Evolutionary conservation across 2,329 filamentous ascomycete genomes (phyloP), one percentile per base, ranked within the genome.

Genomic region (Ophiosphaerella narmari): DNA sequence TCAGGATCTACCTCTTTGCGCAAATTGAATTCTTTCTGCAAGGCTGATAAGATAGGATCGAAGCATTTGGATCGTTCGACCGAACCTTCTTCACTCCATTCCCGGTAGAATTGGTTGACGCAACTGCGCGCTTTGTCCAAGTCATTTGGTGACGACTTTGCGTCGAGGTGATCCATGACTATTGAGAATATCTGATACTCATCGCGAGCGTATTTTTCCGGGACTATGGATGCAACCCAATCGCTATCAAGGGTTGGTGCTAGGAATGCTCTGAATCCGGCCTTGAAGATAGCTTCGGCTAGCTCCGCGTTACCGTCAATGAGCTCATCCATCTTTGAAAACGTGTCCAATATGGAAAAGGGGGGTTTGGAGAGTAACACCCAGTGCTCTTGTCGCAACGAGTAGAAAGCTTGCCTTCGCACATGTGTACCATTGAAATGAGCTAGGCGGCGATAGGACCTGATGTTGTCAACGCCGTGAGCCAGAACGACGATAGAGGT

Each of bases 51-150:
- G 6, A 97, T 82, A 0, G 90, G 91, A 0, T 79, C 82, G 67
- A 94, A 95, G 66, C 88, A 91, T 3, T 85, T 84, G n/a, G 84
- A 78, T 34, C 94, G 80, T 77, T 99, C 95, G 0, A 73, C 68
- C 2, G 77, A 78, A 0, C 93, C 94, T 64, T 89, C 91, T 1
- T 79, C 82, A 21, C 90, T 91, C 94, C 95, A 99, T 72, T 99
- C 94, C 13, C 94, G 86, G 73, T 92, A 97, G 71, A 97, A 90
- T 68, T 99, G 94, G 9, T 93, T 86, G 43, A 99, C 81, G 1
- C 92, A 97, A 65, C 91, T 96, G 55, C 91, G 84, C 2, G 93
- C 92, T 74, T 97, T 99, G 69, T 96, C 91, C 45, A 95, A 78
- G 66, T 97, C 93, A 18, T 79, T 78, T 23, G 85, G 75, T 37